Conservation (phyloP, 2,329 filamentous ascomycete species). For the Aspergillus tamarii region DNA sequence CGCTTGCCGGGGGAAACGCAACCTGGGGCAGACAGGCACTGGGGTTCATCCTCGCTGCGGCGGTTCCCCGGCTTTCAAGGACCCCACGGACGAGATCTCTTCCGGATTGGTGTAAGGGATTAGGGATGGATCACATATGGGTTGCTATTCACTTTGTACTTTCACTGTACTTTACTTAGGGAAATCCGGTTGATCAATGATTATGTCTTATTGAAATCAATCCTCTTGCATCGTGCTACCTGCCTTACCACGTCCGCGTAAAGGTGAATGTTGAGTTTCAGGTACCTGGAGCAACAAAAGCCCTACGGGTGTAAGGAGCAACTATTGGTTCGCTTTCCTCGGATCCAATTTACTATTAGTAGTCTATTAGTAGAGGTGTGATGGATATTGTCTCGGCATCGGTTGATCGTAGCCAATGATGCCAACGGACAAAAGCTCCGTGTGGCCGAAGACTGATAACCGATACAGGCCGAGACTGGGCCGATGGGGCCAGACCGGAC, state of each 20-base stretch:
- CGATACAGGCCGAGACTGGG: conserved; percentile 39
- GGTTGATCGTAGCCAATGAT: neutral
- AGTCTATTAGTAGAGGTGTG: neutral
- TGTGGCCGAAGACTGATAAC: conserved; percentile 38
- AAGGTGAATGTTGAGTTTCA: neutral
- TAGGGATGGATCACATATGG: conserved; percentile 7
- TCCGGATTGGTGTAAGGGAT: conserved; percentile 18
- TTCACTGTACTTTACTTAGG: conserved; percentile 7
- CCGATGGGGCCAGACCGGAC: conserved; percentile 20
- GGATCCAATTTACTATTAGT: neutral
- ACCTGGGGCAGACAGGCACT: neutral
- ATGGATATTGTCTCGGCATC: neutral
- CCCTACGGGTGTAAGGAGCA: neutral
- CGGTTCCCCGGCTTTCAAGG: neutral
- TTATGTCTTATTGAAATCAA: neutral
- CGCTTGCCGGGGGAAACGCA: neutral
- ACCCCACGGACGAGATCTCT: conserved; percentile 5
- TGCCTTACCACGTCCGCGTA: neutral
- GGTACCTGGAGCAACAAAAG: neutral
- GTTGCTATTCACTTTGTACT: conserved; percentile 2
- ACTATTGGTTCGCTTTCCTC: neutral
- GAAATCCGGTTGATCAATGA: neutral
- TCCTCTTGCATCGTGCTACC: neutral
- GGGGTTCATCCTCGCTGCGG: neutral
- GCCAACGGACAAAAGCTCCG: conserved; percentile 31